Evolutionary conservation across 108 stramenopile species (phyloP), one percentile per base, ranked within the genome.

Genomic region (Cyclotella distinguenda): DNA sequence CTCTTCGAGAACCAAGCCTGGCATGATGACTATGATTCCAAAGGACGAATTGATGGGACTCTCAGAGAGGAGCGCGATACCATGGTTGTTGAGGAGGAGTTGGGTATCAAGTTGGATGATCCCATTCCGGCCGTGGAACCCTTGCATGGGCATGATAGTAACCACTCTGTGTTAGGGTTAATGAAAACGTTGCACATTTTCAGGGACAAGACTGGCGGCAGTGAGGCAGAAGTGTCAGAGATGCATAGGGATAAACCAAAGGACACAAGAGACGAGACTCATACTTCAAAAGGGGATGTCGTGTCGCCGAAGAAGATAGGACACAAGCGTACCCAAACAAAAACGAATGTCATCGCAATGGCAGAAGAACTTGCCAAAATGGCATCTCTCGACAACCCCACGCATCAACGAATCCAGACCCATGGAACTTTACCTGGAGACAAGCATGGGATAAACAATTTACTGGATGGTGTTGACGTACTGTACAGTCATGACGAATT

Each of bases 1-100:
- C 38, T 53, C 15, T 76, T 76, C 33, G 74, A 76, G 64, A 61
- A 76, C 35, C 42, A 60, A 16, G 66, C 53, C 15, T 76, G 74
- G 74, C 40, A 46, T 47, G 54, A 68, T 19, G 67, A 50, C 34
- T 76, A 76, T 31, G 74, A 76, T 44, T 38, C 61, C 6, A 15
- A 30, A 27, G 74, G 74, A 21, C 74, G 74, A 12, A 61, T 66
- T 18, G 57, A 74, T 23, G 74, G 74, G 30, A 38, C 74, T n/a
- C 52, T 76, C 16, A 39, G 50, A 26, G 74, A 76, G 38, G 67
- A 68, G 45, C 53, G 31, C 27, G 66, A 74, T 36, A 19, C 66
- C 18, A 56, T 54, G 39, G 38, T 63, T 31, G 25, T 64, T 25
- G 74, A 58, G 25, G 73, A 66, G 1, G 73, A 34, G 30, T 11